Evolutionary conservation across 2,329 filamentous ascomycete species (phyloP), one percentile per base, ranked within the genome.

Genomic region (Curvularia lunata): DNA sequence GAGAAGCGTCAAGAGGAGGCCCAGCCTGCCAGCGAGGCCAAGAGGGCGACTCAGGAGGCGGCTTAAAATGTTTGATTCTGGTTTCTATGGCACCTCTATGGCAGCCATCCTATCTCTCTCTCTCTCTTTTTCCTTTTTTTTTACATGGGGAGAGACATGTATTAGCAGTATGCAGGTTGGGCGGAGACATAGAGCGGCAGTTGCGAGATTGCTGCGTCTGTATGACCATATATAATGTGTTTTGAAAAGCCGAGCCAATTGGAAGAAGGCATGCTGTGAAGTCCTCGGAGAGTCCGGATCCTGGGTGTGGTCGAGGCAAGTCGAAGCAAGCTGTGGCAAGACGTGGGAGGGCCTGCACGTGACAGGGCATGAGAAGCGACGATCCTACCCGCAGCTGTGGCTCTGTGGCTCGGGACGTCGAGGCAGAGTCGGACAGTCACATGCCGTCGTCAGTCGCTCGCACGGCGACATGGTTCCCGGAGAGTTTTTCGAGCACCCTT

Each of bases 1-100:
- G 74, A 77, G 57, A 68, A 72, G 41, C 62, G 71, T 53, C 68
- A 67, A 41, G 67, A 71, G 54, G 68, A 72, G n/a, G 70, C 73
- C 4, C 74, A 74, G 62, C 77, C 77, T 40, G 77, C 73, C 18
- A 77, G 75, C 51, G 77, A 78, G 56, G 73, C 67, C 32, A 65
- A 76, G 52, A 74, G 70, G 13, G 76, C 76, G 7, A 78, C 76
- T 13, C 45, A 54, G 42, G 25, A 49, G 8, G 56, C 68, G 47
- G 66, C 71, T 64, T 67, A 62, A 54, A 38, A 16, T 30, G 13
- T 9, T 42, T 27, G 42, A 43, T 30, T 50, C 38, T 47, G 46
- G 43, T 40, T 49, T 30, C 10, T 19, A 53, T 18, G 57, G 51
- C 43, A 48, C 32, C 41, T 48, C 16, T 27, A 23, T 48, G 43